phyloP scores from a whole-genome alignment of 306 rosid genomes.

The Inga laurina region DNA sequence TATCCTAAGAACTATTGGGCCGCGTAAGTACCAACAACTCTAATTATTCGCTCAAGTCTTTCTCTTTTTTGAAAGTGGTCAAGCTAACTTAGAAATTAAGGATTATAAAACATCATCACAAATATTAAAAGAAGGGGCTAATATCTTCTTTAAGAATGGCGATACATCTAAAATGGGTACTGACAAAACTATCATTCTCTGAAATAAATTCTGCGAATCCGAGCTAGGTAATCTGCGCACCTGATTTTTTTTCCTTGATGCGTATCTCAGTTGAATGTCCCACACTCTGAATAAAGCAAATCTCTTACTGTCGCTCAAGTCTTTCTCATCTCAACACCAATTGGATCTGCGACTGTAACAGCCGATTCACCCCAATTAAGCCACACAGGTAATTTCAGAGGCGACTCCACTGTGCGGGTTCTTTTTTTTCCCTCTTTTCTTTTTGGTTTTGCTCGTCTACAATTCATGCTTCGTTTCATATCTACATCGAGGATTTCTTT shows the following conservation, averaged over 20 bases:
- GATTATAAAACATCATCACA: no score
- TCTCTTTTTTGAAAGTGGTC: background rate
- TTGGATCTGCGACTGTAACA: conserved; percentile 23
- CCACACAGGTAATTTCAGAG: background rate
- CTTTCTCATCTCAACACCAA: background rate
- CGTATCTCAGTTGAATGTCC: no score
- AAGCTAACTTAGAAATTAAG: no score
- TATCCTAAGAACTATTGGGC: background rate
- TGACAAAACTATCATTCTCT: no score
- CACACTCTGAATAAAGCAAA: no score
- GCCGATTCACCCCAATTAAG: conserved; percentile 5
- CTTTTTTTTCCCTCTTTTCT: background rate
- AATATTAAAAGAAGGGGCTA: no score
- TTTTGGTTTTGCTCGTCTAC: background rate
- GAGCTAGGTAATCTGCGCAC: no score
- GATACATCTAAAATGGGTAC: no score
- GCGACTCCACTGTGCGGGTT: background rate
- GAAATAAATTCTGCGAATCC: no score
- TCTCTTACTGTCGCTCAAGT: background rate
- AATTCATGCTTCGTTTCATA: background rate
- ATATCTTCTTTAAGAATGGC: no score
- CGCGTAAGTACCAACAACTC: background rate
- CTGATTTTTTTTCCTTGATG: no score
- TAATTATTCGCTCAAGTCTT: background rate
- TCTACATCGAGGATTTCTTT: background rate